Base-by-base conservation (phyloP, 495 filamentous ascomycete species). In the Arthonia radiata region DNA sequence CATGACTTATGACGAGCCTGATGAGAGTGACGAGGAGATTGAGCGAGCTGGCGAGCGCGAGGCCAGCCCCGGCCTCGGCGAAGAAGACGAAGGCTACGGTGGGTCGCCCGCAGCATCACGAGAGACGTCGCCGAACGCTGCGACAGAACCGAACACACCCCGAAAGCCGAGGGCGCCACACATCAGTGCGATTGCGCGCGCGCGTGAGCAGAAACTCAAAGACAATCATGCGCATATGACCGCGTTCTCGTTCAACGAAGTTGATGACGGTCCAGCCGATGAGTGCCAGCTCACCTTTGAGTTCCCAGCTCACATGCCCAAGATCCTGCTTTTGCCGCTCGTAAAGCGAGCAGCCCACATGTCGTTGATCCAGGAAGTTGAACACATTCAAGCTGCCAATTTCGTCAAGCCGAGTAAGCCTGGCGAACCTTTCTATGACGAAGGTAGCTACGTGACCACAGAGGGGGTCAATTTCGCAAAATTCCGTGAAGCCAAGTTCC, bases 11-110 rank as follows among this genome's bases (percentile, higher is more conserved):
- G 89, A 75, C 19, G 80, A 62, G 4, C 80, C 80, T 17, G 83
- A 94, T 39, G 83, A 90, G 17, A n/a, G n/a, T n/a, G 89, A 77
- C 4, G 86, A 97, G 43, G 67, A 81, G 35, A 70, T 83, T 36
- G 49, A 71, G 49, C 53, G 42, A 29, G 47, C 56, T 29, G 49
- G 62, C 27, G 53, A 56, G 29, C 55, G 56, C 21, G 59, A 64
- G 25, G 60, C 53, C 2, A 59, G 57, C 7, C 48, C 47, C 12
- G 57, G 55, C 14, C 35, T 44, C 11, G 57, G 59, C 13, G 53
- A 30, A 12, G 32, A 34, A 23, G 33, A 36, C 17, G 22, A 9
- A n/a, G 28, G 21, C 18, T 5, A 11, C 21, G 19, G 4, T 12
- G 7, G 9, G 28, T 19, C 24, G 15, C 3, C 37, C 35, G 26